Evolutionary conservation across 192 early-diverging fungal species (phyloP).

Genomic region (Geranomyces michiganensis): DNA sequence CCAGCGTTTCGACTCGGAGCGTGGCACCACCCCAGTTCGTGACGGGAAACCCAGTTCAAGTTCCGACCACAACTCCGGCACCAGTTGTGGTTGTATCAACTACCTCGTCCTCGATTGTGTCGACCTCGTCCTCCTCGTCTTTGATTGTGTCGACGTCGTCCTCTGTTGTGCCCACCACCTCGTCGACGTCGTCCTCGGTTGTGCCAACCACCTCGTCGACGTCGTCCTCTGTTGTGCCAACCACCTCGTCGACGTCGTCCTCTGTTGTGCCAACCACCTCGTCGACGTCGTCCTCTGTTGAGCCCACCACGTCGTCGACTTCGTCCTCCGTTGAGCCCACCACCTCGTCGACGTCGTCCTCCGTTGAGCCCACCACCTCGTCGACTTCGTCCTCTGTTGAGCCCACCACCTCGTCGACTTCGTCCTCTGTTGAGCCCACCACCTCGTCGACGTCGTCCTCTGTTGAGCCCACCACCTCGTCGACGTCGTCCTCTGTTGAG

Average conservation of each 20-base stretch:
- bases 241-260: not conserved
- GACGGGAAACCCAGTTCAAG: not conserved
- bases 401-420: not conserved
- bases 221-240: not conserved
- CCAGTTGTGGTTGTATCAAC: not conserved
- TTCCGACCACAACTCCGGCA: not conserved
- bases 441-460: not conserved
- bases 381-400: not conserved
- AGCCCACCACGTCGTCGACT: not conserved
- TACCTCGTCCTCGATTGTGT: not conserved
- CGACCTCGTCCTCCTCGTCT: not conserved
- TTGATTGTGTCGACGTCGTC: not conserved
- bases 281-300: not conserved
- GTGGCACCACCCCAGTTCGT: constrained; percentile 10
- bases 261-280: not conserved
- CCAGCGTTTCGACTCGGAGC: not conserved
- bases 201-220: not conserved
- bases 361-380: not conserved
- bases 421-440: not conserved
- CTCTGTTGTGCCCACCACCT: constrained; percentile 1
- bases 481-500: not conserved
- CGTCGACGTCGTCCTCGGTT: not conserved
- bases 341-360: not conserved
- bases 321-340: not conserved
- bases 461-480: not conserved